Evolutionary conservation across 2,329 filamentous ascomycete genomes (phyloP).

Genomic region (Metarhizium humberi): DNA sequence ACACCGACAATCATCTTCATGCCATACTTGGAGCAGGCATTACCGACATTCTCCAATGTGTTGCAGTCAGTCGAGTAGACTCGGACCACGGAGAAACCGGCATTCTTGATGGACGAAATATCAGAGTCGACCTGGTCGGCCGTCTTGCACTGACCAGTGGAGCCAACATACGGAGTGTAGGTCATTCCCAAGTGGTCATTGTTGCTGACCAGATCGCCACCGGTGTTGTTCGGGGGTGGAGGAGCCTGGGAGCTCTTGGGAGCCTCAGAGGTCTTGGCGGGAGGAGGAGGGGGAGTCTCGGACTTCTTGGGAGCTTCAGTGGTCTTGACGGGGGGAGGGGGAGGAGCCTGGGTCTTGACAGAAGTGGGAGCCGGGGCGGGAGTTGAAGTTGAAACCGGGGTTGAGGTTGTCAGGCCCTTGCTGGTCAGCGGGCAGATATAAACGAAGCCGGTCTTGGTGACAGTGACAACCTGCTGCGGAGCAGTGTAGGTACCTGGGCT

Average conservation of each 20-base stretch:
- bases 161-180: constrained; percentile 63
- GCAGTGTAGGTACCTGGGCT: constrained; percentile 65
- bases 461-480: constrained; percentile 55
- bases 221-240: constrained; percentile 1
- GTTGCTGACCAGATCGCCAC: constrained; percentile 27
- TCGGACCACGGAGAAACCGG: constrained; percentile 64
- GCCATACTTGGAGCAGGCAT: constrained; percentile 54
- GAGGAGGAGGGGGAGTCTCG: background rate
- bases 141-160: constrained; percentile 54
- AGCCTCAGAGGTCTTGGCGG: background rate
- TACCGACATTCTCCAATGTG: constrained; percentile 66
- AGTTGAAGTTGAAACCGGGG: constrained; percentile 18
- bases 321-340: too few relatives aligned
- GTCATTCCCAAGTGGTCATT: constrained; percentile 63
- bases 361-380: constrained; percentile 11
- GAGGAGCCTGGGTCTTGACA: constrained; percentile 6
- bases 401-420: constrained; percentile 24
- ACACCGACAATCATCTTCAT: constrained; percentile 80
- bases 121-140: constrained; percentile 48
- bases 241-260: background rate
- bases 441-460: constrained; percentile 59
- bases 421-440: constrained; percentile 61
- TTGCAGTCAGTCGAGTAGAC: constrained; percentile 90
- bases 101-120: constrained; percentile 49
- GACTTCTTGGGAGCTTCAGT: too few relatives aligned